Evolutionary conservation across 2,329 filamentous ascomycete species (phyloP), one percentile per base, ranked within the genome.

Genomic region (Rugonectria rugulosa): DNA sequence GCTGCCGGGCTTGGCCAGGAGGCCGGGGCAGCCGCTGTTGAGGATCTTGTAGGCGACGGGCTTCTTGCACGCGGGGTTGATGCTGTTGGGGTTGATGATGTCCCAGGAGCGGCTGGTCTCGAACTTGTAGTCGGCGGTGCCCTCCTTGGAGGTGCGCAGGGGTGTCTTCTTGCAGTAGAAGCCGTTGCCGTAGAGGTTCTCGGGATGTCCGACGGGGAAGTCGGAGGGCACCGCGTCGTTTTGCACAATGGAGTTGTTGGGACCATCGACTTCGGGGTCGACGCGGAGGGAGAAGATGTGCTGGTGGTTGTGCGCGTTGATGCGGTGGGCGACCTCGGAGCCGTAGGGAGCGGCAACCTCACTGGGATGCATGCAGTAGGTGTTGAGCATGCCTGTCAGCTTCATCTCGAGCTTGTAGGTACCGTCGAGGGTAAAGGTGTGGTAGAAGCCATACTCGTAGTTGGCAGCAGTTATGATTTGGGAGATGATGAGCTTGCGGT

Each of bases 111-210:
- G 82, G 57, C 86, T 88, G 0, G 90, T 94, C 36, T 81, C 79
- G 58, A 90, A 90, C 68, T 96, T 82, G 75, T 97, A 97, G 71
- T 96, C 89, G 24, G 88, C 89, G 68, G 82, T 84, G 0, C 86
- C 83, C 62, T 90, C 83, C 45, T 80, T 81, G 9, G 89, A 83
- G 0, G 88, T 96, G 9, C 79, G 83, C 56, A 91, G 87, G 70
- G 90, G 91, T 5, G 90, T 96, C 75, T 90, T 90, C 75, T 90
- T 88, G 15, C 90, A 89, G 69, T 89, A 93, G 75, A 97, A 97
- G 9, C 90, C 92, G 69, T 97, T 97, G 51, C 93, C 93, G 75
- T 94, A 93, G 55, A 81, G 88, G 78, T 97, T 97, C 74, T 93
- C 89, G 2, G 81, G 77, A 62, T 88, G 92, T 29, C 92, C 93